phyloP scores from a whole-genome alignment of 2,329 filamentous ascomycete species.

The Talaromyces sp. region DNA sequence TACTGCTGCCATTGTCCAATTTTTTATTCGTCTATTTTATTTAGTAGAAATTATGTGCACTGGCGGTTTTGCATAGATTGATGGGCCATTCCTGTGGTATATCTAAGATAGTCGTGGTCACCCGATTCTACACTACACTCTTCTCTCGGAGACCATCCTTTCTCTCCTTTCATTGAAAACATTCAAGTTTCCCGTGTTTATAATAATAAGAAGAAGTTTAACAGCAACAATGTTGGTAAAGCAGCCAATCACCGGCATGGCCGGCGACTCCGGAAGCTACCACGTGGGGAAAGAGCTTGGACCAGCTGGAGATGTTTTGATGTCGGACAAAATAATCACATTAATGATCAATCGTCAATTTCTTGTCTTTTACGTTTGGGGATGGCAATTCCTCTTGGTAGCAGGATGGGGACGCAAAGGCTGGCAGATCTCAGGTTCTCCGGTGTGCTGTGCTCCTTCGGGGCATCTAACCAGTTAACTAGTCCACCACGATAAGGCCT shows the following conservation, averaged over 20 bases:
- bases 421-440: neutral
- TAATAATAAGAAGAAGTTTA: too few relatives aligned
- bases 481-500: neutral
- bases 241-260: constrained; percentile 22
- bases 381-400: neutral
- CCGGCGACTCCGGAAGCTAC: neutral
- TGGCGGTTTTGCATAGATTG: neutral
- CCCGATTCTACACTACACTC: too few relatives aligned
- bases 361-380: neutral
- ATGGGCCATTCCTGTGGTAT: neutral
- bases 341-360: neutral
- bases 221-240: neutral
- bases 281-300: constrained; percentile 8
- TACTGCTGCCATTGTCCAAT: too few relatives aligned
- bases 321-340: neutral
- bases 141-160: too few relatives aligned
- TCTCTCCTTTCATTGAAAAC: too few relatives aligned
- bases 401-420: neutral
- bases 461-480: neutral
- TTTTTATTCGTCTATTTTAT: too few relatives aligned
- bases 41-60: neutral
- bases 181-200: too few relatives aligned
- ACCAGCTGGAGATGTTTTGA: neutral
- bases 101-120: neutral
- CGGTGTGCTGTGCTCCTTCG: neutral